Conservation (phyloP, 306 rosid genomes). For the Vicia villosa region DNA sequence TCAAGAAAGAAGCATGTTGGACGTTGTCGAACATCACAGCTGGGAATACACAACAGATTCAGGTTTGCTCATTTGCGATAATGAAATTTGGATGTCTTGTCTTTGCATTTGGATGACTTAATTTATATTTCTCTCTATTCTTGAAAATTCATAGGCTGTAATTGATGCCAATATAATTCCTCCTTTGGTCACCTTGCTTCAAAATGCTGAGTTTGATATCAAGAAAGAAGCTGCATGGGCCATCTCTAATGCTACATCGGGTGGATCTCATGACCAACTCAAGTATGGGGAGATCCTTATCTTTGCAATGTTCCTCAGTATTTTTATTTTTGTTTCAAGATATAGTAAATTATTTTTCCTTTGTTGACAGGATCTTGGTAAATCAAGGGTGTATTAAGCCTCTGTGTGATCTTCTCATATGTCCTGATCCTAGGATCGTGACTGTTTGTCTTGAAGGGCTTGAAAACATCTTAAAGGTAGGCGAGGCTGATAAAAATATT, state of each 20-base stretch:
- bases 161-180: slow-evolving; percentile 67
- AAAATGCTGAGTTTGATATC: slow-evolving; percentile 92
- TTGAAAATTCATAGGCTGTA: slow-evolving; percentile 55
- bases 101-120: slow-evolving; percentile 3
- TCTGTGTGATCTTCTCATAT: slow-evolving; percentile 55
- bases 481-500: slow-evolving; percentile 80
- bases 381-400: slow-evolving; percentile 56
- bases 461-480: slow-evolving; percentile 94
- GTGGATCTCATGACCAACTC: slow-evolving; percentile 86
- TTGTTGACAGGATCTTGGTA: slow-evolving; percentile 43
- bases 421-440: slow-evolving; percentile 94
- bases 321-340: background rate
- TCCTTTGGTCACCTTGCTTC: slow-evolving; percentile 75
- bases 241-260: slow-evolving; percentile 88
- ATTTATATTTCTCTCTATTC: background rate
- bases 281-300: slow-evolving; percentile 49
- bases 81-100: background rate
- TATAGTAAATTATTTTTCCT: slow-evolving; percentile 1
- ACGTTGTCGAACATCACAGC: slow-evolving; percentile 93
- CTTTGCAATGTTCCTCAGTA: background rate
- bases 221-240: slow-evolving; percentile 99
- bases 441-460: slow-evolving; percentile 95
- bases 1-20: slow-evolving; percentile 99
- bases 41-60: slow-evolving; percentile 92
- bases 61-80: slow-evolving; percentile 48